Percentiles rank a stretch among this genome's conserved stretches.
phyloP scores from a whole-genome alignment of 805 yeast genomes.

The Wickerhamomyces kurtzmanii region DNA sequence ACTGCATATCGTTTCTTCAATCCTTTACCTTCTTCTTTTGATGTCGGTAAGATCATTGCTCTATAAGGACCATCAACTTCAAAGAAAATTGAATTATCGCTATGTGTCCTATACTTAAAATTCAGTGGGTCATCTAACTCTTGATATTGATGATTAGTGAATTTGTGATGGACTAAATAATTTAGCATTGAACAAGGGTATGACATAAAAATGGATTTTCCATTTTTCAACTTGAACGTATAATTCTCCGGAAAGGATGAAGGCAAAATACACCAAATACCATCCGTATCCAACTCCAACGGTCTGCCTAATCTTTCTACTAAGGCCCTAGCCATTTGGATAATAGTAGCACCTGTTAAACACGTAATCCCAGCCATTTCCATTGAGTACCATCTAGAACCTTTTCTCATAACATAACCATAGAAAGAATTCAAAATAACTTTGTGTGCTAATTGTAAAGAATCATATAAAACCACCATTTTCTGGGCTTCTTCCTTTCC shows the following conservation, averaged over 20 bases:
- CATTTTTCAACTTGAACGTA: slow-evolving; percentile 60
- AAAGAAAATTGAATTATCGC: slow-evolving; percentile 92
- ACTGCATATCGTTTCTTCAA: slow-evolving; percentile 95
- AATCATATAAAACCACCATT: slow-evolving; percentile 89
- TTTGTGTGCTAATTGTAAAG: slow-evolving; percentile 93
- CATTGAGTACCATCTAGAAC: slow-evolving; percentile 98
- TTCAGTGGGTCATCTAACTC: slow-evolving; percentile 63
- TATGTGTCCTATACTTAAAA: slow-evolving; percentile 61
- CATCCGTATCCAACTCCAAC: slow-evolving; percentile 94
- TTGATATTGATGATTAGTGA: slow-evolving; percentile 93
- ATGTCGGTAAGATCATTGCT: slow-evolving; percentile 95
- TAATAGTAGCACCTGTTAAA: slow-evolving; percentile 94
- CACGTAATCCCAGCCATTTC: slow-evolving; percentile 99
- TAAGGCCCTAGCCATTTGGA: slow-evolving; percentile 89
- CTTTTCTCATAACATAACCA: slow-evolving; percentile 98
- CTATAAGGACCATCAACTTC: slow-evolving; percentile 98
- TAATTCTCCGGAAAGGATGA: slow-evolving; percentile 87
- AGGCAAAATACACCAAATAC: slow-evolving; percentile 98
- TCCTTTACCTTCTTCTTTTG: slow-evolving; percentile 96
- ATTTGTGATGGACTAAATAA: slow-evolving; percentile 80
- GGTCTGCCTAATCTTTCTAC: slow-evolving; percentile 95
- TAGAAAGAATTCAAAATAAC: slow-evolving; percentile 94
- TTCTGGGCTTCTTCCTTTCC: slow-evolving; percentile 84
- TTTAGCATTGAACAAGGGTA: slow-evolving; percentile 97
- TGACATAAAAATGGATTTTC: slow-evolving; percentile 67